Conservation (phyloP, 176 grass and related monocot species). For the Eremochloa ophiuroides region DNA sequence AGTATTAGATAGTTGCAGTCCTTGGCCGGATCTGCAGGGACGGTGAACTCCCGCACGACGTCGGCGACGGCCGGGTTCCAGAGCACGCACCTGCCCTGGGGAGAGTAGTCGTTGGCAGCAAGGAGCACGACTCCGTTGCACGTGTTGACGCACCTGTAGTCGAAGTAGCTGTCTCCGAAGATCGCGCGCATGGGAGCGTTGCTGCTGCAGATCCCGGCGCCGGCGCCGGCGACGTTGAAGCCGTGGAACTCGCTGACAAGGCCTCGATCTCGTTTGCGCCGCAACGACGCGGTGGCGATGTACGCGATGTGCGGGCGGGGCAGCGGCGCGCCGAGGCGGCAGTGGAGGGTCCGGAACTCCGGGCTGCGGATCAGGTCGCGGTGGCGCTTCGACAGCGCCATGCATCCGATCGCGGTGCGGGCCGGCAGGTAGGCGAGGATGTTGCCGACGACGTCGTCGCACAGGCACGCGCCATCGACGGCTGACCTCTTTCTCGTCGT, state of each 20-base stretch:
- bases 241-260: not conserved
- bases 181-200: not conserved
- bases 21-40: not conserved
- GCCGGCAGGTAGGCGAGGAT: not conserved
- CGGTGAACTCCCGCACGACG: not conserved
- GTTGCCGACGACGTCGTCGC: not conserved
- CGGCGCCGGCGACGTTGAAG: not conserved
- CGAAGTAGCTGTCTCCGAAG: not conserved
- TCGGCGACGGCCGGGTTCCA: not conserved
- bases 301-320: not conserved
- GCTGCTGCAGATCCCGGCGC: not conserved
- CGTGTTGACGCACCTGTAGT: not conserved
- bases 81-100: not conserved
- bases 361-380: not conserved
- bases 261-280: not conserved
- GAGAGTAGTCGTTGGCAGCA: not conserved
- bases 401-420: not conserved
- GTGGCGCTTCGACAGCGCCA: not conserved
- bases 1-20: not conserved
- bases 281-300: not conserved
- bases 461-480: not conserved
- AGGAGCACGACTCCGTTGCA: constrained; percentile 1
- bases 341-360: not conserved
- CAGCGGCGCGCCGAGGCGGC: not conserved
- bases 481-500: no score